Base-by-base conservation (phyloP, 495 filamentous ascomycete genomes). In the Lasiosphaeria miniovina region DNA sequence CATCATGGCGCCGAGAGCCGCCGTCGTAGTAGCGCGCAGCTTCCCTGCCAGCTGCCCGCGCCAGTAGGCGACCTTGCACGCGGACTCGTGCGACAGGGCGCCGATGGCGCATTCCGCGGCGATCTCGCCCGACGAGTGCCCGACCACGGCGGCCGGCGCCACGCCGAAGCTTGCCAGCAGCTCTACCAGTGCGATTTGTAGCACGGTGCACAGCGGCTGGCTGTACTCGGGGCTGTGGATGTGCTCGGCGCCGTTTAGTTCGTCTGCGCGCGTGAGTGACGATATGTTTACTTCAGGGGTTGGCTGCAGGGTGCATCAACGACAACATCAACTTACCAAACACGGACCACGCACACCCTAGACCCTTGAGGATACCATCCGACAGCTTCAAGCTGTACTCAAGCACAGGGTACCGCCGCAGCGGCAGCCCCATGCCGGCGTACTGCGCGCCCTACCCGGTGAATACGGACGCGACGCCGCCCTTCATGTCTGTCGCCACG, bases 41-140 rank as follows among this genome's bases (percentile, higher is more conserved):
- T 61, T 61, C 4, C 63, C 64, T 7, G 68, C 63, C 5, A 72
- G 52, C 46, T 70, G 60, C 1, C 77, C 66, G 52, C 72, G 66
- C 66, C 76, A 63, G 71, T 75, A 71, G 6, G 84, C 72, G 0
- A 84, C 63, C 54, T 78, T 71, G 71, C 80, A 82, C n/a, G 75
- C 77, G 0, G 75, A 74, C 11, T 63, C 14, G 12, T 77, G 71
- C 4, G 74, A 70, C 14, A 82, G 38, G 15, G 73, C 69, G 8
- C 77, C 77, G 7, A 64, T 52, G 8, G 77, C 60, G 58, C 77
- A 58, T 8, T 71, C 72, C 0, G 72, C 72, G 4, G 72, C 72
- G 62, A 86, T 86, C 61, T 87, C 84, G 8, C 84, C 84, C 60
- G 78, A 82, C 0, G 82, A 86, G 59, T 87, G 83, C 1, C 84